Evolutionary conservation across 495 filamentous ascomycete species (phyloP), one percentile per base, ranked within the genome.

Genomic region (Ramalina intermedia): DNA sequence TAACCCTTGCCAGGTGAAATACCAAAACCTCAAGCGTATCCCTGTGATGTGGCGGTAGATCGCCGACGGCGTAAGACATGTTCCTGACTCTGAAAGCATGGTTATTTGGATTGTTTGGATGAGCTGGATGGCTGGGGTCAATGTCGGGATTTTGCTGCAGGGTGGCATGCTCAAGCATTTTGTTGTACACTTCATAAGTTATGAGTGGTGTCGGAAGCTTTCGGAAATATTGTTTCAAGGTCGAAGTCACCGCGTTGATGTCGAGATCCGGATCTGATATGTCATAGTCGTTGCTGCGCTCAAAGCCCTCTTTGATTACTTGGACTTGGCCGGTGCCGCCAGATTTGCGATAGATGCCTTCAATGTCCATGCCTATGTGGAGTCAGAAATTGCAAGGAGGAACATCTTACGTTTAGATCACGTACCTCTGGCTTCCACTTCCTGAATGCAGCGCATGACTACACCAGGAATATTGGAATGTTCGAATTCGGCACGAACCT

Each of bases 291-390:
- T 84, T 79, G 50, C 68, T 80, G 57, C 78, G 80, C 58, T 99
- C 90, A 59, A 99, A 96, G 33, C 88, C 85, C 52, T 88, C 85
- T 51, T 85, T 80, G 51, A 99, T 86, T 39, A 71, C 69, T 61
- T 94, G 91, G 62, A 93, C 82, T 53, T 87, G 84, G 2, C 82
- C 82, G 48, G 81, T 82, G 56, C 89, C 90, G 43, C 93, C 93
- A 29, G 87, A 90, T 70, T 99, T 99, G 53, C 93, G 81, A 69
- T 99, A 99, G 55, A 99, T 94, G 45, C 93, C 93, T 66, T 96
- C 90, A 61, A 93, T 76, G 59, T 96, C 88, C 88, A 99, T 96
- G 39, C 91, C 91, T 79, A 48, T n/a, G n/a, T n/a, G 17, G 20
- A 2, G n/a, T 49, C 35, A 37, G 20, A 42, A 12, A 37, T 47